These are phyloP conservation scores for Leptosphaerulina australis DNA, from an alignment of 2,329 filamentous ascomycete genomes.

Conservation along the genomic window DNA sequence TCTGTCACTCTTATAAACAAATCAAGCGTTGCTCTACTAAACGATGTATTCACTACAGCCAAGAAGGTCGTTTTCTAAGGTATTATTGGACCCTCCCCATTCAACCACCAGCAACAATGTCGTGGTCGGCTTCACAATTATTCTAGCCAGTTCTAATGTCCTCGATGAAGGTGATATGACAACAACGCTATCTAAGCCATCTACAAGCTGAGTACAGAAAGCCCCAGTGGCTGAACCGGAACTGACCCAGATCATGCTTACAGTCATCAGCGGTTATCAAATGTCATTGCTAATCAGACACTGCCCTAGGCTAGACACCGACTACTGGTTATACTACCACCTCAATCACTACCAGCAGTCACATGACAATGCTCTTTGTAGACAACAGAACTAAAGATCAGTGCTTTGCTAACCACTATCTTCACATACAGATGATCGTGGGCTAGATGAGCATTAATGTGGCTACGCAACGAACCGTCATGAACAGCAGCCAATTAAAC, in stretches of 20 bases:
- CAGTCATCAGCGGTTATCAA: constrained; percentile 21
- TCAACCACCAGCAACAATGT: constrained; percentile 24
- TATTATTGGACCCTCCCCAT: constrained; percentile 19
- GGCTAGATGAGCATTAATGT: constrained; percentile 2
- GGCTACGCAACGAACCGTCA: background rate
- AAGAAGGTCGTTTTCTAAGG: constrained; percentile 10
- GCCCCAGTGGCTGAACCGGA: background rate
- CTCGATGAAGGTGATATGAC: constrained; percentile 23
- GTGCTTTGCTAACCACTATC: constrained; percentile 8
- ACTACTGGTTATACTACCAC: constrained; percentile 23
- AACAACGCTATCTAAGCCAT: constrained; percentile 18
- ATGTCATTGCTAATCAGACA: constrained; percentile 27
- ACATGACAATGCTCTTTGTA: constrained; percentile 22
- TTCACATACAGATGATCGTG: background rate
- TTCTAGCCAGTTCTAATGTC: constrained; percentile 21
- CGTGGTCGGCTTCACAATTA: constrained; percentile 18
- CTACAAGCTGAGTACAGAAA: constrained; percentile 4
- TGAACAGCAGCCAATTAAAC: background rate
- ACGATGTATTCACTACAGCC: background rate
- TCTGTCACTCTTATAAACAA: background rate
- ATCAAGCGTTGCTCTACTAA: background rate
- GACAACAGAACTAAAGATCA: constrained; percentile 25
- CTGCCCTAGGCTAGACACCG: constrained; percentile 25
- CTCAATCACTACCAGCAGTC: constrained; percentile 15
- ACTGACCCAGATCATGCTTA: constrained; percentile 15